These are phyloP conservation scores for Phaeosphaeriaceae sp. DNA, from an alignment of 2,329 filamentous ascomycete species.

Conservation along the genomic window DNA sequence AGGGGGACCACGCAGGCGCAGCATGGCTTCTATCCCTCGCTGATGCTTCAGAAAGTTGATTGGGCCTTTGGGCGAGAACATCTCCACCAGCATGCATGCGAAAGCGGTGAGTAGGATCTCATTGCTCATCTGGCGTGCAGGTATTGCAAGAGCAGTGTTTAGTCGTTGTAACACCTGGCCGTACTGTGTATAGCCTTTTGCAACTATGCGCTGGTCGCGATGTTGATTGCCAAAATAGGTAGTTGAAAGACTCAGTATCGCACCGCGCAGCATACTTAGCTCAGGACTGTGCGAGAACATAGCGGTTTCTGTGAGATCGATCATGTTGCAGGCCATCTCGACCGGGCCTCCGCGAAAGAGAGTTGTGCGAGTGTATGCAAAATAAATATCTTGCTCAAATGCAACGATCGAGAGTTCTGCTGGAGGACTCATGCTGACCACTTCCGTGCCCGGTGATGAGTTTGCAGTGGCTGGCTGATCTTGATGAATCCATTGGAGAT, in stretches of 20 bases:
- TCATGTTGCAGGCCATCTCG: conserved; percentile 35
- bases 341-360: conserved; percentile 34
- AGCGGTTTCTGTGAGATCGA: conserved; percentile 10
- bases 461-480: conserved; percentile 5
- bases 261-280: conserved; percentile 27
- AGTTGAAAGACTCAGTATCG: conserved; percentile 32
- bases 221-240: conserved; percentile 39
- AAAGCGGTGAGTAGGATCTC: conserved; percentile 35
- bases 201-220: conserved; percentile 22
- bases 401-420: conserved; percentile 23
- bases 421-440: conserved; percentile 2
- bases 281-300: conserved; percentile 13
- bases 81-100: conserved; percentile 37
- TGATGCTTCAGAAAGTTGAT: conserved; percentile 38
- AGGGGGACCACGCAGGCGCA: conserved; percentile 32
- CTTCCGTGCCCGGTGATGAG: neutral
- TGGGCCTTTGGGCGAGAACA: conserved; percentile 36
- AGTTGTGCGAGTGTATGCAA: conserved; percentile 36
- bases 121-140: conserved; percentile 27
- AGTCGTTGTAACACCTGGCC: conserved; percentile 33
- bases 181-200: conserved; percentile 31
- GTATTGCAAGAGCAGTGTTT: conserved; percentile 25
- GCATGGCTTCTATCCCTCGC: conserved; percentile 36
- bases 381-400: conserved; percentile 35
- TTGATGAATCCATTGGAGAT: conserved; percentile 31